Evolutionary conservation across 179 eudicot species (phyloP), one percentile per base, ranked within the genome.

Genomic region (Sideroxylon spinosum): DNA sequence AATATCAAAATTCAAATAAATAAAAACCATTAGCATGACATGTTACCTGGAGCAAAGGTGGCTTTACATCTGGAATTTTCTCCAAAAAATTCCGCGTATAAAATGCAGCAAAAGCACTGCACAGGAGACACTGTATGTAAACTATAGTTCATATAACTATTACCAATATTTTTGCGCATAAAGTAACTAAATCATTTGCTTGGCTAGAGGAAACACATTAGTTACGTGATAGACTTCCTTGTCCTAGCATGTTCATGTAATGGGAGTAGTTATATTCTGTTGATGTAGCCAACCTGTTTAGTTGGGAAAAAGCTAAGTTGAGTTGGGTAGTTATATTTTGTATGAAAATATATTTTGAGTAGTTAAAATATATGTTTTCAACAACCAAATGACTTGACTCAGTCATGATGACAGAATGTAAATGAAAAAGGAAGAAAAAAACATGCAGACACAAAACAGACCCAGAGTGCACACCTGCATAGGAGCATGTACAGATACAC

Each of bases 21-120:
- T 9, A 50, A 52, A 53, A 32, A 11, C 14, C 49, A 19, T 3
- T n/a, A 26, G 19, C 44, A 63, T 66, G 10, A 66, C 25, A 49
- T 73, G 81, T 79, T 80, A 95, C 99, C 99, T 91, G 99, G 59
- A 93, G 93, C 63, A 86, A 88, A 80, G 98, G 98, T 79, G 99
- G 95, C 88, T 84, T 93, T 81, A 92, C 78, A 76, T 88, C 91
- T 25, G 91, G 85, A 73, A 80, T 66, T 79, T 82, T 88, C 84
- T 93, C 98, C 19, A 93, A 92, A 67, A 93, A 86, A 79, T 87
- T 91, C 65, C 99, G 89, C 71, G 97, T 91, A 76, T 95, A 95
- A 82, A 95, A 95, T 78, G 99, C 95, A 74, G 99, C 91, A 83
- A 95, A 81, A 89, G 90, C 90, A 87, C 99, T 95, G 96, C 86